Percentiles rank a stretch among this genome's conserved stretches.
phyloP scores from a whole-genome alignment of 768 basidiomycete species.

The Lactarius pseudohatsudake region DNA sequence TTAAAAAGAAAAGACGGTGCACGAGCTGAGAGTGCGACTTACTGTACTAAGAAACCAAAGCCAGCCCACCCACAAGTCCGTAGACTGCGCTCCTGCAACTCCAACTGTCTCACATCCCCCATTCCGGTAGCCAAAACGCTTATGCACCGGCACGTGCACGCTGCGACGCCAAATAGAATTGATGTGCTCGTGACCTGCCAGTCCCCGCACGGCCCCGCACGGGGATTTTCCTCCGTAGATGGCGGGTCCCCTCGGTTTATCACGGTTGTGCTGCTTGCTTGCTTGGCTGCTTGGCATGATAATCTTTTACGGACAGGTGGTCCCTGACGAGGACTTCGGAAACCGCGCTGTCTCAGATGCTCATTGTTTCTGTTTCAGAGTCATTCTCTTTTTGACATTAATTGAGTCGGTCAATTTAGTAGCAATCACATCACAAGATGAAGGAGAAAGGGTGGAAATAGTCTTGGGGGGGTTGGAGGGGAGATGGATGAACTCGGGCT shows the following conservation, averaged over 20 bases:
- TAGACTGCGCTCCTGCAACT: neutral
- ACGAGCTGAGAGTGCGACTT: neutral
- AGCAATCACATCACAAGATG: neutral
- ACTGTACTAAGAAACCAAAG: neutral
- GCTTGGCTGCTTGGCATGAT: neutral
- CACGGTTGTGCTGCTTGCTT: neutral
- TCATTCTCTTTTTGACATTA: neutral
- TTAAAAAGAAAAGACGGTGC: neutral
- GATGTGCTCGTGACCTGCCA: neutral
- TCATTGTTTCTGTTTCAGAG: neutral
- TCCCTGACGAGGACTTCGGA: conserved; percentile 6
- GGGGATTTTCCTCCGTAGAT: neutral
- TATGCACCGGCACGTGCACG: neutral
- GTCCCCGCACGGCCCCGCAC: neutral
- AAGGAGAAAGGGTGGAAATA: neutral
- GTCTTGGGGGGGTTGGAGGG: neutral
- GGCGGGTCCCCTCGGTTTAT: neutral
- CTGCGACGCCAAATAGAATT: neutral
- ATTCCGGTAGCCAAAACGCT: neutral
- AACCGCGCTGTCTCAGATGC: neutral
- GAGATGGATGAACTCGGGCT: neutral
- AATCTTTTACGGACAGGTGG: neutral
- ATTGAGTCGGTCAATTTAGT: neutral
- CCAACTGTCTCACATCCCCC: neutral
- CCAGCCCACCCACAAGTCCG: neutral